These are phyloP conservation scores for Syzygium grande DNA, from an alignment of 345 rosid species.

Conservation along the genomic window DNA sequence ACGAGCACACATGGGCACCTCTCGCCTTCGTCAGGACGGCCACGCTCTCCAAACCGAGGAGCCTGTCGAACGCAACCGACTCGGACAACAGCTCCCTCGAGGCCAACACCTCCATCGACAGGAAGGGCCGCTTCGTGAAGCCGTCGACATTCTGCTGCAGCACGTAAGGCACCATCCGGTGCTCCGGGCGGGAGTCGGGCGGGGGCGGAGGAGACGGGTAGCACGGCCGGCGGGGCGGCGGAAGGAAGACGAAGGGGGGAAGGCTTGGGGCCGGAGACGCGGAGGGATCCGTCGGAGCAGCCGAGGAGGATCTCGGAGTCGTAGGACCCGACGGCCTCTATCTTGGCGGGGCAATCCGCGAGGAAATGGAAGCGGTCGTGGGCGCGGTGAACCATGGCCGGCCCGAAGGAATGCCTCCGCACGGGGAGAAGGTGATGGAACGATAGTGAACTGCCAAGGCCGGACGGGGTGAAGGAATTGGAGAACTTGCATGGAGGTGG, in stretches of 20 bases:
- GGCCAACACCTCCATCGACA: constrained; percentile 63
- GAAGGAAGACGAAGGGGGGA: too few species aligned
- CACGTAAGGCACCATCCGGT: constrained; percentile 46
- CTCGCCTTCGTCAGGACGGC: constrained; percentile 88
- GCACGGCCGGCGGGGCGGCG: not conserved
- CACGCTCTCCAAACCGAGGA: constrained; percentile 77
- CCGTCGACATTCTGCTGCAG: constrained; percentile 50
- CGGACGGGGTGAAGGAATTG: too few species aligned
- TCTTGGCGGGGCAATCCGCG: constrained; percentile 42
- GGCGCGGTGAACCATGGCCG: constrained; percentile 74
- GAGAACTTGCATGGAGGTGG: too few species aligned
- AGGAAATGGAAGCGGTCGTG: constrained; percentile 77
- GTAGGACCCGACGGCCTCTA: constrained; percentile 10
- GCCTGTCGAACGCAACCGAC: constrained; percentile 78
- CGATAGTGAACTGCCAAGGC: too few species aligned
- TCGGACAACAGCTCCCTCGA: constrained; percentile 85
- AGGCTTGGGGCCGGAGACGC: constrained; percentile 42
- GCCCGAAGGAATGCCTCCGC: too few species aligned
- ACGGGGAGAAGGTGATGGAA: too few species aligned
- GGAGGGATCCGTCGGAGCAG: constrained; percentile 86
- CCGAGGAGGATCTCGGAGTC: constrained; percentile 68
- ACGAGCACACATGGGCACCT: constrained; percentile 82
- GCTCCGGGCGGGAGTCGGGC: constrained; percentile 32
- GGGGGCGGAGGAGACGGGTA: constrained; percentile 27
- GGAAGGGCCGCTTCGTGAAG: constrained; percentile 70